These are phyloP conservation scores for Rossbeevera mucosa DNA, from an alignment of 768 basidiomycete species.

Conservation along the genomic window DNA sequence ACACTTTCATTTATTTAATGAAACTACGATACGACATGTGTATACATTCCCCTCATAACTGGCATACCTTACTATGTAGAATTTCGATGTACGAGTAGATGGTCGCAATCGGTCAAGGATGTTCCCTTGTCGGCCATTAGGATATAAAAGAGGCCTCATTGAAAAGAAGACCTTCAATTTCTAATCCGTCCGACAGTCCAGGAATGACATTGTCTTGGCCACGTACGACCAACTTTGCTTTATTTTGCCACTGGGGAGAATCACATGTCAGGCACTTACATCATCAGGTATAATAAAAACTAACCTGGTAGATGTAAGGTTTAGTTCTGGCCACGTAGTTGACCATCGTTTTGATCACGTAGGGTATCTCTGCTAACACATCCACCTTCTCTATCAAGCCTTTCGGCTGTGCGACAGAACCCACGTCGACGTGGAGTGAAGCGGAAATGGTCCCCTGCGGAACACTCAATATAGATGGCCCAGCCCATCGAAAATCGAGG, in stretches of 20 bases:
- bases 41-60: neutral
- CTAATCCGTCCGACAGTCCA: conserved; percentile 35
- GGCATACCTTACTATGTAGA: conserved; percentile 2
- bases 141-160: conserved; percentile 92
- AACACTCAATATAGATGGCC: conserved; percentile 52
- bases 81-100: conserved; percentile 12
- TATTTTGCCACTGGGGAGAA: conserved; percentile 50
- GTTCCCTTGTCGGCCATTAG: conserved; percentile 8
- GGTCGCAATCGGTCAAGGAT: neutral
- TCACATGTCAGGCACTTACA: neutral
- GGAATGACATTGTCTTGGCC: conserved; percentile 39
- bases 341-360: conserved; percentile 86
- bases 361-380: conserved; percentile 91
- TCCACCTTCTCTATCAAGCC: conserved; percentile 92
- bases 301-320: conserved; percentile 90
- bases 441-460: conserved; percentile 54
- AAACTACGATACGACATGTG: conserved; percentile 1
- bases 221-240: conserved; percentile 46
- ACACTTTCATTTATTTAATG: neutral
- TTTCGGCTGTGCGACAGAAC: conserved; percentile 51
- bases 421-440: conserved; percentile 53
- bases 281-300: conserved; percentile 21
- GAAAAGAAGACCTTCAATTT: conserved; percentile 70
- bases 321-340: conserved; percentile 92
- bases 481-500: conserved; percentile 76